phyloP scores from a whole-genome alignment of 129 eudicot species.

The Erigeron canadensis region DNA sequence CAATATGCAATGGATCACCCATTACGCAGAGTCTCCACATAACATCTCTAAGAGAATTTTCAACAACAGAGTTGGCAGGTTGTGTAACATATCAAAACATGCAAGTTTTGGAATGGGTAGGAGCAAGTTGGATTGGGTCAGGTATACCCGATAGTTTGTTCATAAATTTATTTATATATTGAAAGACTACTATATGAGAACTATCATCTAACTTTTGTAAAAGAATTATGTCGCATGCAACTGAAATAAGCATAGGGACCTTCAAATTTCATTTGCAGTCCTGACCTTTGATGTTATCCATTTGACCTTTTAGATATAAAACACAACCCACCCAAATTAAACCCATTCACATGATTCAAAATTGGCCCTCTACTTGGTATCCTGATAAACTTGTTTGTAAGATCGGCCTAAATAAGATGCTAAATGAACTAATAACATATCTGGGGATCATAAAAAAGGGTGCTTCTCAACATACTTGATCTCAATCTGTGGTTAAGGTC shows the following conservation, averaged over 20 bases:
- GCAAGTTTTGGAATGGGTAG: not conserved
- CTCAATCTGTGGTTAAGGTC: slow-evolving; percentile 73
- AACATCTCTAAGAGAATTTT: not conserved
- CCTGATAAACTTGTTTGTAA: too few species aligned
- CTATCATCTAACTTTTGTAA: not conserved
- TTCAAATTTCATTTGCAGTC: not conserved
- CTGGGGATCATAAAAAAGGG: not conserved
- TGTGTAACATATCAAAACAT: not conserved
- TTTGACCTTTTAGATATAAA: not conserved
- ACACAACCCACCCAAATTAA: not conserved
- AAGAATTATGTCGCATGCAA: not conserved
- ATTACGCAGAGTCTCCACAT: not conserved
- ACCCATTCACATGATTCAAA: not conserved
- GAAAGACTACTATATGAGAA: not conserved
- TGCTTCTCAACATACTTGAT: slow-evolving; percentile 49
- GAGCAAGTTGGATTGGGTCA: not conserved
- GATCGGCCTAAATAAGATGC: not conserved
- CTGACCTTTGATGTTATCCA: not conserved
- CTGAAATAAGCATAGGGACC: not conserved
- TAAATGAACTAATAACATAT: not conserved
- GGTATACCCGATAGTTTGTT: not conserved
- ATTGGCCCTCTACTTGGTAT: too few species aligned
- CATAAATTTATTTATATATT: not conserved
- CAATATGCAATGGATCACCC: not conserved
- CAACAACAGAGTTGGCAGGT: not conserved